A percentile compares a stretch with the other conserved stretches of the same genome.
Evolutionary conservation across 108 stramenopile genomes (phyloP).

Genomic region (Nannochloropsis oceanica): DNA sequence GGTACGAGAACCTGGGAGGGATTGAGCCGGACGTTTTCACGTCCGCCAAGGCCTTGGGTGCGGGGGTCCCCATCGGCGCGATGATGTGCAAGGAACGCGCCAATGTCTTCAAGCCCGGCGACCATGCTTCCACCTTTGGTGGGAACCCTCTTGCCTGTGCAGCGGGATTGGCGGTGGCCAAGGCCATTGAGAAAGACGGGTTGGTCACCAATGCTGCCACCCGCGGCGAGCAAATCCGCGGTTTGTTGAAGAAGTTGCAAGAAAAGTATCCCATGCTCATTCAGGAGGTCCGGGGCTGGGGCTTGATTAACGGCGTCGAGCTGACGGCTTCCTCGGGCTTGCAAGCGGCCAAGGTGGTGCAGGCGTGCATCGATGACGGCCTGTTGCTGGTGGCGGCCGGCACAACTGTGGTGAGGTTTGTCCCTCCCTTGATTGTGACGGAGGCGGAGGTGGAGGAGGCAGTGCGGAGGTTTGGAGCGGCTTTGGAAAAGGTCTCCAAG

Average conservation of each 20-base stretch:
- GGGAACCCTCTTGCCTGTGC: conserved; percentile 78
- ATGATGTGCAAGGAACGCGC: conserved; percentile 75
- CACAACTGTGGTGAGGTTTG: conserved; percentile 69
- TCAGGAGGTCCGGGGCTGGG: conserved; percentile 78
- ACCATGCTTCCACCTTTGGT: conserved; percentile 91
- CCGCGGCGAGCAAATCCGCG: conserved; percentile 64
- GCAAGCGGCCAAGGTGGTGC: conserved; percentile 68
- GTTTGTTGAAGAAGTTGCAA: conserved; percentile 51
- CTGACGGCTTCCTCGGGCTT: conserved; percentile 50
- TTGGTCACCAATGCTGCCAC: conserved; percentile 64
- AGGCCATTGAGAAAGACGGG: conserved; percentile 56
- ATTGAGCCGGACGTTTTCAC: conserved; percentile 90
- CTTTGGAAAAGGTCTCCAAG: conserved; percentile 44
- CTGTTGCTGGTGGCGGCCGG: conserved; percentile 83
- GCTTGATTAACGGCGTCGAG: conserved; percentile 66
- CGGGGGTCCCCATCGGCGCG: conserved; percentile 94
- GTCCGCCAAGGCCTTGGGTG: conserved; percentile 89
- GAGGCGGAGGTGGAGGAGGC: conserved; percentile 60
- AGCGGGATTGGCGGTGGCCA: conserved; percentile 72
- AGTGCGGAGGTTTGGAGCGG: conserved; percentile 54
- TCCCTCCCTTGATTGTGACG: conserved; percentile 73
- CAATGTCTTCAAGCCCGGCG: conserved; percentile 82
- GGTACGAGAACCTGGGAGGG: conserved; percentile 65
- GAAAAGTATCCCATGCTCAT: conserved; percentile 58
- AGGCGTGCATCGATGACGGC: conserved; percentile 60